phyloP scores from a whole-genome alignment of 192 early-diverging fungal genomes.

The Coemansia sp. region DNA sequence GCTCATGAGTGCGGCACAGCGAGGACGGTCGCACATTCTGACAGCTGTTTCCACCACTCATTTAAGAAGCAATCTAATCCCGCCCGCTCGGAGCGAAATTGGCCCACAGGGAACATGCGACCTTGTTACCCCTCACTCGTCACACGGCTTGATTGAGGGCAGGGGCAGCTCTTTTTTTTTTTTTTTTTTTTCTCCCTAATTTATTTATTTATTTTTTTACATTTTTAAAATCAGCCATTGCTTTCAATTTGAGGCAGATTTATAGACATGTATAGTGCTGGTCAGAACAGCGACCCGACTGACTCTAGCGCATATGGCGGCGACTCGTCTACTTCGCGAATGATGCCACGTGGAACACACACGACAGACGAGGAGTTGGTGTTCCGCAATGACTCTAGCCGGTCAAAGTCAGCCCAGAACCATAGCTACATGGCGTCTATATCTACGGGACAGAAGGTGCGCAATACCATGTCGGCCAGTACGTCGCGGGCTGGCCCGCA shows the following conservation, averaged over 20 bases:
- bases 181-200: background rate
- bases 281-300: constrained; percentile 37
- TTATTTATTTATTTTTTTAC: background rate
- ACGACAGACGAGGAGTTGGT: constrained; percentile 46
- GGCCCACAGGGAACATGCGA: no score
- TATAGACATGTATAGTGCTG: constrained; percentile 17
- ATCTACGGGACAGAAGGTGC: constrained; percentile 42
- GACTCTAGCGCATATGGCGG: constrained; percentile 20
- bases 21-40: no score
- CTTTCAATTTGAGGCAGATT: background rate
- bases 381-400: constrained; percentile 42
- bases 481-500: constrained; percentile 12
- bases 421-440: constrained; percentile 51
- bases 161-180: no score
- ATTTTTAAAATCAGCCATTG: background rate
- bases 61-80: no score
- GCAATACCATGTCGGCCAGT: constrained; percentile 27
- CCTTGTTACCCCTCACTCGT: no score
- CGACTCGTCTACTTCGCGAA: constrained; percentile 29
- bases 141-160: no score
- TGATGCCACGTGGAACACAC: constrained; percentile 48
- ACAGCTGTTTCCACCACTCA: no score
- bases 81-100: no score
- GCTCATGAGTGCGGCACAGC: no score
- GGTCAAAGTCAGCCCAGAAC: constrained; percentile 48